phyloP scores from a whole-genome alignment of 2,329 filamentous ascomycete genomes.

The Apiospora pterosperma region DNA sequence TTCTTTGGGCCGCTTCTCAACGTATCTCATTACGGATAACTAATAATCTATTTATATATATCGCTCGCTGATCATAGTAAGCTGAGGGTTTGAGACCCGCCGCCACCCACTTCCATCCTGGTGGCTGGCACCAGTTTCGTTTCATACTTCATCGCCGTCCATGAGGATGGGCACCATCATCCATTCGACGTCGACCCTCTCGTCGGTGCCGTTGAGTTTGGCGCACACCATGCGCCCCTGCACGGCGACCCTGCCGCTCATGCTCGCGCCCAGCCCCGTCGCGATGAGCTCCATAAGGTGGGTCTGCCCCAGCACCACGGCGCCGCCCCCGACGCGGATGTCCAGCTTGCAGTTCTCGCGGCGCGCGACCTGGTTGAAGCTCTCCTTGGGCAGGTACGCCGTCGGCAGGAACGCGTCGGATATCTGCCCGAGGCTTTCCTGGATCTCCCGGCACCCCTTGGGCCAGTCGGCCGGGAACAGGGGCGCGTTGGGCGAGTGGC shows the following conservation, averaged over 20 bases:
- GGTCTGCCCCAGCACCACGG: not conserved
- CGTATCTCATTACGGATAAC: too few species aligned
- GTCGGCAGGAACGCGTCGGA: conserved; percentile 3
- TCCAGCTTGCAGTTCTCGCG: not conserved
- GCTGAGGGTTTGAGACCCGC: too few species aligned
- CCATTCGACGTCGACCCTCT: conserved; percentile 1
- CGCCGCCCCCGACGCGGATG: not conserved
- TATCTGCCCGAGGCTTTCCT: not conserved
- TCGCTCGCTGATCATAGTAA: too few species aligned
- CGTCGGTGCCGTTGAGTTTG: not conserved
- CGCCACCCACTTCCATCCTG: too few species aligned
- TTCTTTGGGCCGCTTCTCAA: too few species aligned
- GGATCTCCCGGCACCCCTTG: not conserved
- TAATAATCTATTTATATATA: too few species aligned
- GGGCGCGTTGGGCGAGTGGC: not conserved
- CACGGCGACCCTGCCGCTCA: not conserved
- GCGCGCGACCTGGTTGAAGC: not conserved
- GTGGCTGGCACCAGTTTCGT: not conserved
- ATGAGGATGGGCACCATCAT: not conserved
- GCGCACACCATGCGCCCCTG: conserved; percentile 1
- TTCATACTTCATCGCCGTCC: not conserved
- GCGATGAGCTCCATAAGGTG: not conserved
- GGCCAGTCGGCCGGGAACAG: not conserved
- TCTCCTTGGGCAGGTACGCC: not conserved
- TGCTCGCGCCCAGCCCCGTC: not conserved